A percentile compares a stretch with the other conserved stretches of the same genome.
phyloP scores from a whole-genome alignment of 2,329 filamentous ascomycete species.

The Arthrocladium fulminans region DNA sequence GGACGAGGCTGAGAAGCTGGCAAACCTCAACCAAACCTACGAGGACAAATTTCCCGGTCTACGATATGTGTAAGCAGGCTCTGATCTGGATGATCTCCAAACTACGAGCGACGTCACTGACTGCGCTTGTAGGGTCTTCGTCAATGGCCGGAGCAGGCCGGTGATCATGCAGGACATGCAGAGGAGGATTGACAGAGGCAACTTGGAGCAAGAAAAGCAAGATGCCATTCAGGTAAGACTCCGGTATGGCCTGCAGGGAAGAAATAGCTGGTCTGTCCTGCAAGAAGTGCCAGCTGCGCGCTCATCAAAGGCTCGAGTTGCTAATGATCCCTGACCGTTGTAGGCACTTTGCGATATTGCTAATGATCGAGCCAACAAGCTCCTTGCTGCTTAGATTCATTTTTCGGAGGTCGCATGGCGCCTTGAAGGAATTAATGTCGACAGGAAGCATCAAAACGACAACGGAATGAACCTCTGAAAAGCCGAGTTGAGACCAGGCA shows the following conservation, averaged over 20 bases:
- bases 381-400: conserved; percentile 25
- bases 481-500: no score
- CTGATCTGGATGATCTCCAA: background rate
- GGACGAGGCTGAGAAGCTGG: conserved; percentile 48
- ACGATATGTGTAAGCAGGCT: conserved; percentile 59
- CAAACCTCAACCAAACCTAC: conserved; percentile 63
- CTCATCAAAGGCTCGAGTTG: background rate
- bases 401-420: no score
- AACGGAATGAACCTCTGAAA: no score
- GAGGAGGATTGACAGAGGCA: conserved; percentile 57
- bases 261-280: no score
- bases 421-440: no score
- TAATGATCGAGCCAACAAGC: conserved; percentile 63
- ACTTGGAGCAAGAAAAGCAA: conserved; percentile 58
- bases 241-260: background rate
- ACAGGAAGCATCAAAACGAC: no score
- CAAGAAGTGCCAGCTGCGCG: background rate
- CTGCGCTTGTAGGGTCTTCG: conserved; percentile 57
- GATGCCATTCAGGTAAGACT: conserved; percentile 63
- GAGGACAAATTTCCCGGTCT: conserved; percentile 73
- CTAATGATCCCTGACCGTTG: conserved; percentile 6
- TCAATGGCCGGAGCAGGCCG: conserved; percentile 66
- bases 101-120: background rate
- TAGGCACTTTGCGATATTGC: conserved; percentile 92
- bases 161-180: conserved; percentile 78